Percentiles rank a stretch among this genome's conserved stretches.
Evolutionary conservation across 306 rosid genomes (phyloP).

Genomic region (Inga laurina): DNA sequence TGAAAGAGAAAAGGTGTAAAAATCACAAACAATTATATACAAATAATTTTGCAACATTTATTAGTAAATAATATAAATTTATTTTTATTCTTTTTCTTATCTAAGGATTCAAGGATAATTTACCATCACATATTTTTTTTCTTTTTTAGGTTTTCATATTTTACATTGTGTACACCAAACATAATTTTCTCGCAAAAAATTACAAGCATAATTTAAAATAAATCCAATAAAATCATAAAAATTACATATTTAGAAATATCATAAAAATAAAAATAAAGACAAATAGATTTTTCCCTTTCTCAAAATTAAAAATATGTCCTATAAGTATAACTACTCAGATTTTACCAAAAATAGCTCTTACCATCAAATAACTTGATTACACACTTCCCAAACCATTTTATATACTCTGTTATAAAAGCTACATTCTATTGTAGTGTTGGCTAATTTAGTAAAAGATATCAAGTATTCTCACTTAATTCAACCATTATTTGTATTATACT

Average conservation of each 20-base stretch:
- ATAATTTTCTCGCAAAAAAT: background rate
- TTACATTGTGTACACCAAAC: background rate
- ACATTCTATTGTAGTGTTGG: background rate
- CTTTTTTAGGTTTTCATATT: background rate
- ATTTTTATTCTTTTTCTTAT: background rate
- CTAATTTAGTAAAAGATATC: background rate
- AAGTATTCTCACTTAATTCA: too few species aligned
- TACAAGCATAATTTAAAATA: background rate
- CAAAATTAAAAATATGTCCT: background rate
- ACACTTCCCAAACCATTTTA: background rate
- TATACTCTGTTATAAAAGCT: background rate
- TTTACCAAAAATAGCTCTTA: background rate
- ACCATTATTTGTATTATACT: background rate
- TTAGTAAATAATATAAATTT: too few species aligned
- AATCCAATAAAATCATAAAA: background rate
- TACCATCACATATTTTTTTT: background rate
- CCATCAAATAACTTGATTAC: background rate
- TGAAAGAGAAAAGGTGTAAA: background rate
- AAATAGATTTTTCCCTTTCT: background rate
- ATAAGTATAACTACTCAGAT: background rate
- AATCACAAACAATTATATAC: background rate
- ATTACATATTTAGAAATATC: background rate
- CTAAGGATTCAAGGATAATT: background rate
- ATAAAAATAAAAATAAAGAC: background rate
- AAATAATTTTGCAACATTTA: background rate